A percentile compares a stretch with the other conserved stretches of the same genome.
Evolutionary conservation across 2,329 filamentous ascomycete genomes (phyloP).

Genomic region (Metarhizium anisopliae): DNA sequence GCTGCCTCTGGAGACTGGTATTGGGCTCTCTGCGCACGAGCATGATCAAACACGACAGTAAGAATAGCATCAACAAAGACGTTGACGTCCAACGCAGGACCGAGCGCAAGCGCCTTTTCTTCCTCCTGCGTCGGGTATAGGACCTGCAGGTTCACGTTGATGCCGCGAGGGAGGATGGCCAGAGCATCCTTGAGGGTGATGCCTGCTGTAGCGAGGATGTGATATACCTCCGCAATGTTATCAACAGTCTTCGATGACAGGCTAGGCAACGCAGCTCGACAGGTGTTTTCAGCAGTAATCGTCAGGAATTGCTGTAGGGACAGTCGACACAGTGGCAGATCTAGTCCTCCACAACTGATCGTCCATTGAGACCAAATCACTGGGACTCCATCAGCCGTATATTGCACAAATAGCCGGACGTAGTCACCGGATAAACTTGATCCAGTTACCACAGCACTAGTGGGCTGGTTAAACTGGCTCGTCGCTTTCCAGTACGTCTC

Average conservation of each 20-base stretch:
- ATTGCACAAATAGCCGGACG: constrained; percentile 80
- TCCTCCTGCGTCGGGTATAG: constrained; percentile 74
- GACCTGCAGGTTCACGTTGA: constrained; percentile 89
- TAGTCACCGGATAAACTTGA: constrained; percentile 96
- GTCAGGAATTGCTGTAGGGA: constrained; percentile 63
- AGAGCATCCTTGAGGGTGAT: constrained; percentile 74
- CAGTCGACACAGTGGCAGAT: constrained; percentile 73
- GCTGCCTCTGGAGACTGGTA: constrained; percentile 62
- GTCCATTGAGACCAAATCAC: constrained; percentile 85
- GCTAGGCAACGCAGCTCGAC: constrained; percentile 32
- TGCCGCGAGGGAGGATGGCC: constrained; percentile 60
- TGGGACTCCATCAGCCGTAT: constrained; percentile 79
- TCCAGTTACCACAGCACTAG: constrained; percentile 82
- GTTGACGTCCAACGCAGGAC: constrained; percentile 76
- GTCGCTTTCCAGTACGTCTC: constrained; percentile 99
- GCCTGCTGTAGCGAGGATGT: constrained; percentile 64
- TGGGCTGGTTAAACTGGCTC: constrained; percentile 73
- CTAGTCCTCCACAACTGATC: constrained; percentile 63
- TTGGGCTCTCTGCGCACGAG: constrained; percentile 54
- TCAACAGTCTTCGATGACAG: constrained; percentile 38
- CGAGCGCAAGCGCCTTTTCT: constrained; percentile 59
- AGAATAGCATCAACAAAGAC: constrained; percentile 76
- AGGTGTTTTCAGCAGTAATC: constrained; percentile 35
- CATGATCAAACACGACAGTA: constrained; percentile 83
- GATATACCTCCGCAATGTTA: constrained; percentile 58